phyloP scores from a whole-genome alignment of 2,329 filamentous ascomycete genomes.

The Penicillium verrucosum region DNA sequence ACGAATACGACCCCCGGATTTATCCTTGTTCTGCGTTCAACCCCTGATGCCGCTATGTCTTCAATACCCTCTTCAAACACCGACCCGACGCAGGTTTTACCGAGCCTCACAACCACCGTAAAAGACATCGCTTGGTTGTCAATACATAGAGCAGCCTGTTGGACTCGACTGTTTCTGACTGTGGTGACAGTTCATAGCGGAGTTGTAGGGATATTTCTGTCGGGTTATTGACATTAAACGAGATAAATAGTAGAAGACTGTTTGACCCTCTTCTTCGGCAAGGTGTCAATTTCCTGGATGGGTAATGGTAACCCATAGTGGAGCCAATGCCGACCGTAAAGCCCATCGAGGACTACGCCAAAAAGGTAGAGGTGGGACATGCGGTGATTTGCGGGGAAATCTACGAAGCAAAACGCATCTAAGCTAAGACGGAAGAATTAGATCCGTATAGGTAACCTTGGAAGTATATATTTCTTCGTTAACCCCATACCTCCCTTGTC shows the following conservation, averaged over 20 bases:
- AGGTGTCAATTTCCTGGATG: background rate
- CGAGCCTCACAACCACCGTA: background rate
- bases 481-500: background rate
- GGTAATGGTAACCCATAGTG: background rate
- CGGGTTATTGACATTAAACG: background rate
- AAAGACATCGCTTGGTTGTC: background rate
- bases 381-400: background rate
- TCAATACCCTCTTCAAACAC: background rate
- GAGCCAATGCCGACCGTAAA: background rate
- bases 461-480: background rate
- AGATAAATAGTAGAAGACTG: background rate
- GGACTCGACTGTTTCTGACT: background rate
- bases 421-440: background rate
- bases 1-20: background rate
- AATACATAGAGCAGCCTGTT: too few species aligned
- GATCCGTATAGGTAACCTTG: background rate
- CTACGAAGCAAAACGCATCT: background rate
- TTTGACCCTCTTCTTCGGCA: background rate
- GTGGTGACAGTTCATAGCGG: background rate
- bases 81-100: background rate
- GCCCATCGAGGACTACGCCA: background rate
- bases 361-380: background rate
- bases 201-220: background rate
- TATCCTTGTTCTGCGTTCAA: background rate
- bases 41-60: background rate